Evolutionary conservation across 306 rosid genomes (phyloP), one percentile per base, ranked within the genome.

Genomic region (Vigna mungo): DNA sequence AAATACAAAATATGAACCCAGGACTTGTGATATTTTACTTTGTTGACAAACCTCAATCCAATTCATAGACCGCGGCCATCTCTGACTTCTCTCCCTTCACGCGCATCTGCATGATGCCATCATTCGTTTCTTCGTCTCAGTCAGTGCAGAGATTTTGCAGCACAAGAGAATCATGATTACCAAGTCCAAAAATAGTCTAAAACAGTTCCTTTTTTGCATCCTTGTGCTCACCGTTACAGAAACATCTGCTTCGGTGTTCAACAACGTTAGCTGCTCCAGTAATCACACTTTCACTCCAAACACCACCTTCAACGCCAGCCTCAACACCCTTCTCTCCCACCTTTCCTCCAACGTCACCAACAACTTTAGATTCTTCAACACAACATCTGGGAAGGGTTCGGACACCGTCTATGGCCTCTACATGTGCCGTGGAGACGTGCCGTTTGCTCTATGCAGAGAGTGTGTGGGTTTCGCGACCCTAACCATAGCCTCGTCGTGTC

Each of bases 381-480:
- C 84, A 5, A 84, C 90, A 3, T 55, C 74, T 1, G 70, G 75
- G 2, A 1, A 39, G 6, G 56, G 7, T 25, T 18, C 74, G 0
- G 10, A 78, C 84, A 9, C 67, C 5, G 87, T 81, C 14, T 78
- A 78, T 60, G 87, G 86, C 65, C 84, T 86, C 75, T 86, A 49
- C 81, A 71, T 86, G 75, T 87, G 89, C 80, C 84, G 88, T 1
- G 87, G 83, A 0, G 89, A 85, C 11, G 86, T 75, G 4, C 87
- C 78, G 4, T 14, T n/a, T 3, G 72, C 83, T 4, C 76, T 85
- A 1, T 88, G 91, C 68, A 74, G 71, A 60, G 89, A 78, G 66
- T 88, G 91, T 53, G 61, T 85, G 0, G 69, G 75, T 20, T 68
- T 39, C n/a, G 91, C 89, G 5, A 76, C 84, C 0, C 54, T 21